Evolutionary conservation across 1,139 yeast species (phyloP).

Genomic region (Saccharomyces hybrid): DNA sequence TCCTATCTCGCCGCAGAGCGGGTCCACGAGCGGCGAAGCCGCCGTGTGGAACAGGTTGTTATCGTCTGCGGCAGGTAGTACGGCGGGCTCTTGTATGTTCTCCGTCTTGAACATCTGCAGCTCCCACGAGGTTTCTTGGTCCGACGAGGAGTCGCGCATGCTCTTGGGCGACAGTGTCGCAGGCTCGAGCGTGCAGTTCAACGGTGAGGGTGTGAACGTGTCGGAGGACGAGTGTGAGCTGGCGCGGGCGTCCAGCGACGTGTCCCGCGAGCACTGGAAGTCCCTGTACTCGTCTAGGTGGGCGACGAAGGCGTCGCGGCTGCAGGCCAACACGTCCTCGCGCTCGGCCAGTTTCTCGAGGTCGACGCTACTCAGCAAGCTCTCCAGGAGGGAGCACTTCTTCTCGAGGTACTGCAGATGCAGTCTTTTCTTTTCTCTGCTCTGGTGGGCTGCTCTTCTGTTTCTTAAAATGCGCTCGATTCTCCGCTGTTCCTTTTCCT

Average conservation of each 20-base stretch:
- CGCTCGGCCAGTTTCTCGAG: conserved; percentile 13
- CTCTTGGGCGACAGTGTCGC: not conserved
- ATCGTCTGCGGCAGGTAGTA: not conserved
- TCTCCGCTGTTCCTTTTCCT: conserved; percentile 93
- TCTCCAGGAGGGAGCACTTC: conserved; percentile 28
- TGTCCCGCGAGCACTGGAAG: not conserved
- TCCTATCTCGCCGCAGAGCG: not conserved
- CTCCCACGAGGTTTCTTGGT: not conserved
- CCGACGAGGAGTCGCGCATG: not conserved
- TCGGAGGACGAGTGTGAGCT: not conserved
- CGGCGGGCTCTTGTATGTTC: not conserved
- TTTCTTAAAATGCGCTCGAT: conserved; percentile 87
- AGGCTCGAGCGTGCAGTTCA: not conserved
- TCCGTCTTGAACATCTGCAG: not conserved
- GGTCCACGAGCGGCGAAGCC: not conserved
- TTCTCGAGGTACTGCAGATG: conserved; percentile 79
- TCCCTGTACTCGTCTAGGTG: conserved; percentile 1
- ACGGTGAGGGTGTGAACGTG: not conserved
- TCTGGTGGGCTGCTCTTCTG: conserved; percentile 95
- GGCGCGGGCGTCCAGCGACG: not conserved
- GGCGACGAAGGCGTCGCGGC: not conserved
- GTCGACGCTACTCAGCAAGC: conserved; percentile 20
- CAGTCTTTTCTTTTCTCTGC: conserved; percentile 90
- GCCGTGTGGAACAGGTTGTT: not conserved
- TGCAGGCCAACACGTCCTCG: not conserved